Evolutionary conservation across 2,329 filamentous ascomycete species (phyloP), one percentile per base, ranked within the genome.

Genomic region (Cladobotryum protrusum): DNA sequence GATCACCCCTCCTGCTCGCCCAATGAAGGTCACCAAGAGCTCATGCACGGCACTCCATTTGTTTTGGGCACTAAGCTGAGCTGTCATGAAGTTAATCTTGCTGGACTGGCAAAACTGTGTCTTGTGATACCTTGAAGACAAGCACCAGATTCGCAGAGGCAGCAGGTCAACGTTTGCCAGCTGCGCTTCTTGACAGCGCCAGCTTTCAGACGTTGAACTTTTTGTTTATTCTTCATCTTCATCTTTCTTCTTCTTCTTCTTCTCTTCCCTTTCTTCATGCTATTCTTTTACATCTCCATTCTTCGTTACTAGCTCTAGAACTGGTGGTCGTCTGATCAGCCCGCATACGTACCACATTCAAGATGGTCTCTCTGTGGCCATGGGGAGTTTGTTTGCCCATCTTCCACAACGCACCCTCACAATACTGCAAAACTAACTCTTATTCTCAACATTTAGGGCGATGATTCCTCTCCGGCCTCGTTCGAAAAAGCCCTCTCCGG

Each of bases 401-500:
- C 46, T 15, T 15, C 18, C 6, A 33, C 19, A 29, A 20, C 4
- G 34, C 34, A 8, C 45, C n/a, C 5, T 17, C 3, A 42, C 2
- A 32, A 43, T 29, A 29, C 11, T 9, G 24, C 24, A 29, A 29
- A 29, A 8, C 24, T 29, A 8, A 29, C 24, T 46, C 19, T 46
- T 18, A 19, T 20, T 14, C 14, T 32, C 43, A 18, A 17, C 12
- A 33, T n/a, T 14, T 61, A 95, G 89, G 81, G 82, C 69, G 80
- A 88, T 63, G 80, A 86, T 66, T 86, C 81, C 64, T 95, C 91
- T 57, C 86, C 93, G 20, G 91, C 90, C 46, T 88, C 86, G 4
- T 99, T 97, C 65, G 93, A 99, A 72, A 96, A 91, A 75, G 83
- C 86, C 2, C 83, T 99, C 29, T 88, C 89, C 9, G 77, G 82